Percentiles rank a stretch among this genome's conserved stretches.
Evolutionary conservation across 805 yeast species (phyloP).

Genomic region (Ogataea trehalophila): DNA sequence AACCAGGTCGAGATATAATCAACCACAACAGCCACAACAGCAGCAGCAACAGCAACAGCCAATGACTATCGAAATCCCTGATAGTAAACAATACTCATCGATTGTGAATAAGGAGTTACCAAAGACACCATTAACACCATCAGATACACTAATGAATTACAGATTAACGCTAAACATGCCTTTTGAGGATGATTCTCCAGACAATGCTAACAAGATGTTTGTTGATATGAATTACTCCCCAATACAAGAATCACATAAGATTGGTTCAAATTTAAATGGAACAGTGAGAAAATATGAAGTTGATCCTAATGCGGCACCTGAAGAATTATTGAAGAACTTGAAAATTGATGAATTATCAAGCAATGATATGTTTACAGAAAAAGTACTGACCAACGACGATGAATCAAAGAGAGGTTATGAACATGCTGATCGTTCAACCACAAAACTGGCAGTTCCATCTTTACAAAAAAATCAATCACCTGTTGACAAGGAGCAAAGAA

Average conservation of each 20-base stretch:
- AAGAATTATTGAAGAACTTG: no score
- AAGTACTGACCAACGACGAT: no score
- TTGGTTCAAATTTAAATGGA: neutral
- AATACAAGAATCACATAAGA: neutral
- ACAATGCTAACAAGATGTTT: slow-evolving; percentile 11
- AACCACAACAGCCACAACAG: slow-evolving; percentile 3
- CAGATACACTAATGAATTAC: slow-evolving; percentile 24
- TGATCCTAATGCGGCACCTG: no score
- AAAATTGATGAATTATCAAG: no score
- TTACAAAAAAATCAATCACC: no score
- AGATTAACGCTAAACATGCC: slow-evolving; percentile 22
- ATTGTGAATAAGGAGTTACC: slow-evolving; percentile 14
- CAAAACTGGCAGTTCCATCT: no score
- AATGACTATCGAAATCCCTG: slow-evolving; percentile 11
- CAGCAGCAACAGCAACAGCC: slow-evolving; percentile 1
- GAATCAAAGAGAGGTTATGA: no score
- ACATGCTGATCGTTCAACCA: no score
- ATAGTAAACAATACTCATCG: neutral
- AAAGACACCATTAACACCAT: slow-evolving; percentile 19
- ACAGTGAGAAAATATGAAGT: no score
- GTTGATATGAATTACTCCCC: neutral
- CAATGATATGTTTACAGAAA: no score
- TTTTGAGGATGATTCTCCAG: slow-evolving; percentile 19
- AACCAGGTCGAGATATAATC: neutral
- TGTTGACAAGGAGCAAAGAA: no score